These are phyloP conservation scores for Passalora sequoiae DNA, from an alignment of 2,329 filamentous ascomycete genomes.

Conservation along the genomic window DNA sequence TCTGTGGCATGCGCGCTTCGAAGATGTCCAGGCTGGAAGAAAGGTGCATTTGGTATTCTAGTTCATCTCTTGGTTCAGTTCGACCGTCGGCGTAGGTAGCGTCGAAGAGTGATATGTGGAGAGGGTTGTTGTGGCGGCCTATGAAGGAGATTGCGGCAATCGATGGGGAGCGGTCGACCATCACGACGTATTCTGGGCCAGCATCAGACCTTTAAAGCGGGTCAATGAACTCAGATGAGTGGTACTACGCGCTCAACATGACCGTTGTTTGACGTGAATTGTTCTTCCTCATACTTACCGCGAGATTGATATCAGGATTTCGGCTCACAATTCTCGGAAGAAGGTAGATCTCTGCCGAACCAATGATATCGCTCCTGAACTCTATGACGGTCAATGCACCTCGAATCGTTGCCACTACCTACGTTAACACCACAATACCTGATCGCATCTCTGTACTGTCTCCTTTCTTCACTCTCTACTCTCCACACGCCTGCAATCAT, in stretches of 20 bases:
- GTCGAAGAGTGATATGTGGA: constrained; percentile 87
- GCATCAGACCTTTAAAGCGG: too few species aligned
- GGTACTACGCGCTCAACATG: not conserved
- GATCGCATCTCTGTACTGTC: too few species aligned
- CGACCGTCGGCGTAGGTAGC: constrained; percentile 39
- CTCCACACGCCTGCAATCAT: constrained; percentile 34
- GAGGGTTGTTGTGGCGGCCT: constrained; percentile 91
- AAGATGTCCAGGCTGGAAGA: constrained; percentile 92
- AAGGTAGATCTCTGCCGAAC: not conserved
- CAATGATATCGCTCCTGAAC: too few species aligned
- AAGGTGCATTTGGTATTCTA: constrained; percentile 88
- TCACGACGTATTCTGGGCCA: constrained; percentile 18
- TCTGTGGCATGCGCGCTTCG: constrained; percentile 71
- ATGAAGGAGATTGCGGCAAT: constrained; percentile 93
- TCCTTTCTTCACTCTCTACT: constrained; percentile 5
- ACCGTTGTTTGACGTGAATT: too few species aligned
- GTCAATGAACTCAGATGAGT: too few species aligned
- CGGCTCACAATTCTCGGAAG: not conserved
- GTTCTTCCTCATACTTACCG: too few species aligned
- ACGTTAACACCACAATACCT: not conserved
- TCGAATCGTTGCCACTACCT: not conserved
- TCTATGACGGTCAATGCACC: not conserved
- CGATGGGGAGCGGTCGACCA: constrained; percentile 56
- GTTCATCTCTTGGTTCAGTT: constrained; percentile 54
- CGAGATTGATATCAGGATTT: too few species aligned